These are phyloP conservation scores for Pichia manshurica DNA, from an alignment of 805 yeast species.

Conservation along the genomic window DNA sequence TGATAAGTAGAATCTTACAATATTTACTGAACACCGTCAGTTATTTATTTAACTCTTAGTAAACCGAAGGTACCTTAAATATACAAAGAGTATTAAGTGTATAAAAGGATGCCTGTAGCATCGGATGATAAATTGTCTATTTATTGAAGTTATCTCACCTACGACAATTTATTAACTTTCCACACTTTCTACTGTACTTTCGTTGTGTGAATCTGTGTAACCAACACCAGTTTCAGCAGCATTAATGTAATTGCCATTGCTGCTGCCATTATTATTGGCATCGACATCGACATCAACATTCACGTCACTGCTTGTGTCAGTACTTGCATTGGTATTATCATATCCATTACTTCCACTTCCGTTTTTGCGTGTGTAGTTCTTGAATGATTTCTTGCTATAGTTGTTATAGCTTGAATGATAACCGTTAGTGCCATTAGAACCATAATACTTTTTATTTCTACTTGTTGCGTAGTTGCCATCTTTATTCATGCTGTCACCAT, in stretches of 20 bases:
- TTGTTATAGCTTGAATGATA: neutral
- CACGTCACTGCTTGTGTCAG: neutral
- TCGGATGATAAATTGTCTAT: too few relatives aligned
- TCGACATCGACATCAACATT: too few relatives aligned
- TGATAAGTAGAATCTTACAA: neutral
- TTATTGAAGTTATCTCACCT: too few relatives aligned
- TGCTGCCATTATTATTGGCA: neutral
- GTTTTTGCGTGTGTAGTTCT: neutral
- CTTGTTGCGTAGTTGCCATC: neutral
- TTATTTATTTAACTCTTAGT: neutral
- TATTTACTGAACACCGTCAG: neutral
- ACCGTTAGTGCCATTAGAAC: neutral
- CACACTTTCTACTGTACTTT: neutral
- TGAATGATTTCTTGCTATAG: neutral
- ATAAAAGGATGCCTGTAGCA: too few relatives aligned
- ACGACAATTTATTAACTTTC: neutral
- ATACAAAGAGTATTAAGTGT: too few relatives aligned
- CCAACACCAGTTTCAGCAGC: neutral
- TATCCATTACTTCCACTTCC: neutral
- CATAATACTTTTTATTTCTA: neutral
- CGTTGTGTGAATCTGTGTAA: too few relatives aligned
- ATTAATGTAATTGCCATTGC: neutral
- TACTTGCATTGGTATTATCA: neutral
- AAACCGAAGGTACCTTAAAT: too few relatives aligned
- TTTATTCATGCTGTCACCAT: neutral